Base-by-base conservation (phyloP, 192 early-diverging fungal species). In the Dimargaris cristalligena region DNA sequence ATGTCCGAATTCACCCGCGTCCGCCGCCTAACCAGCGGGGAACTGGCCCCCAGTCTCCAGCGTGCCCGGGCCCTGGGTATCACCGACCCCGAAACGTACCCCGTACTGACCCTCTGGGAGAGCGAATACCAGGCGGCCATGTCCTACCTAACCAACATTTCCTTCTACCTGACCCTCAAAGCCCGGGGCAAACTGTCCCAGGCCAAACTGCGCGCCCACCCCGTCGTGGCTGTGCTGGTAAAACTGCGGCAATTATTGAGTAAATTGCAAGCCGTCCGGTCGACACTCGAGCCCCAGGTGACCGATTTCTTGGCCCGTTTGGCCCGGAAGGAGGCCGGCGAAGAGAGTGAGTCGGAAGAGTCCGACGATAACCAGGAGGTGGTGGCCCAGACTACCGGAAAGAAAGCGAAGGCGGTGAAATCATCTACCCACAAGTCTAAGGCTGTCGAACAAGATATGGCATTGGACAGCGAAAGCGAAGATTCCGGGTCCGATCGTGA, bases 121-220 rank as follows among this genome's bases (percentile, higher is more conserved):
- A 66, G 69, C 44, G 62, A 65, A 60, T 70, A 72, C 63, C 74
- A 76, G 66, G 65, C 71, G 54, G 51, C 86, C 26, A 74, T 84
- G 65, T 80, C 81, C 60, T 94, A 92, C 61, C 67, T 94, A 60
- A 88, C 84, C 62, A 97, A 97, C 65, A 77, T 94, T 60, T 78
- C 90, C 6, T 93, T 91, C 60, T 91, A 90, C 63, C 73, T 96
- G 57, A 79, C 78, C 1, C 58, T 90, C 61, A 77, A 85, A 77
- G 72, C 76, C 49, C 74, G 69, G 61, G 71, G 72, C 62, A 67
- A 63, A 76, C 48, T 46, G 69, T 59, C 32, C 67, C 63, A 23
- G n/a, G 66, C 60, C 38, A 67, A 83, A 47, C 64, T 89, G 28
- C 82, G 77, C 28, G 70, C 79, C 45, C 93, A 96, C 66, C 93